Base-by-base conservation (phyloP, 1,284 basidiomycete species). In the Sporisorium iseilematis-ciliati region DNA sequence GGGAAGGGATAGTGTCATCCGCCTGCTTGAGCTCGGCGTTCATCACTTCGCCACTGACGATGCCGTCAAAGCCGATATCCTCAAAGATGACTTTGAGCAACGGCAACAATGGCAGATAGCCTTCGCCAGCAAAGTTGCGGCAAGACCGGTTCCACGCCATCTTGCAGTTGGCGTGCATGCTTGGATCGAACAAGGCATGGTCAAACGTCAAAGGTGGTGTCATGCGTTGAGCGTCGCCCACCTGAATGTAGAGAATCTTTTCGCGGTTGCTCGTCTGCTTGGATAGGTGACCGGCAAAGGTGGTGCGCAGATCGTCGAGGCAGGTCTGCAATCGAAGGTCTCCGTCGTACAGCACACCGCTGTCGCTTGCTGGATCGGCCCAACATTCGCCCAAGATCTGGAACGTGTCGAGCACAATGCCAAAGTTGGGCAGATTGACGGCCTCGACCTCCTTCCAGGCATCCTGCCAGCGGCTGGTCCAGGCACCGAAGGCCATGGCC, bases 351-450 rank as follows among this genome's bases (percentile, higher is more conserved):
- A 23, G 31, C 41, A 33, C 70, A 31, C 78, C 69, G n/a, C 52
- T 35, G n/a, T 61, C 33, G 21, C 48, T 51, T 14, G 64, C 65
- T 5, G 72, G 71, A 42, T 75, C 75, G 7, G 84, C 84, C 75
- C 74, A 85, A 55, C 82, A 82, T 66, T 78, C 72, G 1, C 81
- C 85, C 12, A 86, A 65, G 14, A 81, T 84, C 63, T 86, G 85
- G 80, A 86, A 86, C 11, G 80, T 79, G 77, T 86, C 85, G 65
- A 86, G 67, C 50, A 81, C 82, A 40, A 86, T 61, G 18, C 85
- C 85, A 25, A 86, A 65, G 57, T 86, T 85, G 16, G 75, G 66
- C 11, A 80, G 61, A 57, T 85, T 61, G 26, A 75, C 80, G 4
- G 46, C 25, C 46, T 78, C 59, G 25, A 86, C 79, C 25, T 82